These are phyloP conservation scores for Exserohilum rostratum DNA, from an alignment of 2,329 filamentous ascomycete genomes.

Conservation along the genomic window DNA sequence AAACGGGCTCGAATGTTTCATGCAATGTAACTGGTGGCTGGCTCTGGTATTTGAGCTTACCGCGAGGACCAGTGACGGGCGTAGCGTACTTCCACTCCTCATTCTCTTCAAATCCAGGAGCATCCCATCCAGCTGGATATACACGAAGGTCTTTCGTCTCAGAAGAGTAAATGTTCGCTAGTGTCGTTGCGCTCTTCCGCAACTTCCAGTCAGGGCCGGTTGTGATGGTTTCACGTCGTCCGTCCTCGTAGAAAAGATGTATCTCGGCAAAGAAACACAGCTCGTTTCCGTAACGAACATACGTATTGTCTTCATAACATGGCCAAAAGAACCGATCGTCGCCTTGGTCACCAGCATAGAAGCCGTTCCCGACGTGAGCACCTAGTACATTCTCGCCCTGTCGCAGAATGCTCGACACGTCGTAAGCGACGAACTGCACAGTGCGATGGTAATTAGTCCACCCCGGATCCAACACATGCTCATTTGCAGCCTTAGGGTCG, in stretches of 20 bases:
- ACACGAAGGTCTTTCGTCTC: conserved; percentile 47
- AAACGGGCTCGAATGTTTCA: conserved; percentile 43
- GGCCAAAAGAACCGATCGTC: conserved; percentile 52
- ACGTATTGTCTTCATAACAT: conserved; percentile 53
- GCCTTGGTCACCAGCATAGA: conserved; percentile 54
- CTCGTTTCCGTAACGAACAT: conserved; percentile 44
- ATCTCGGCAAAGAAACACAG: conserved; percentile 52
- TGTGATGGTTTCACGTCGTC: conserved; percentile 44
- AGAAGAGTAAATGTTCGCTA: conserved; percentile 52
- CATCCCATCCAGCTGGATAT: conserved; percentile 45
- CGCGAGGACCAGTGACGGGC: conserved; percentile 49
- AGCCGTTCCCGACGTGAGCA: conserved; percentile 52
- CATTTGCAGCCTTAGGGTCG: conserved; percentile 41
- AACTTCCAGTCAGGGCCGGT: conserved; percentile 49
- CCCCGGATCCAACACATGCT: conserved; percentile 38
- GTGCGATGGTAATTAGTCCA: conserved; percentile 52
- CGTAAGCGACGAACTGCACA: conserved; percentile 54
- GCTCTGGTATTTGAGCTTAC: conserved; percentile 49
- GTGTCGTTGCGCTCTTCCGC: conserved; percentile 48
- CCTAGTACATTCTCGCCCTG: conserved; percentile 46
- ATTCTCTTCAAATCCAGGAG: conserved; percentile 31
- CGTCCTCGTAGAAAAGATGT: conserved; percentile 49
- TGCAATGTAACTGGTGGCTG: conserved; percentile 50
- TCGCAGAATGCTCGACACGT: conserved; percentile 46
- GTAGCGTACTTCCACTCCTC: conserved; percentile 43